Evolutionary conservation across 75 land plant genomes (phyloP).

Genomic region (Selaginella moellendorffii): DNA sequence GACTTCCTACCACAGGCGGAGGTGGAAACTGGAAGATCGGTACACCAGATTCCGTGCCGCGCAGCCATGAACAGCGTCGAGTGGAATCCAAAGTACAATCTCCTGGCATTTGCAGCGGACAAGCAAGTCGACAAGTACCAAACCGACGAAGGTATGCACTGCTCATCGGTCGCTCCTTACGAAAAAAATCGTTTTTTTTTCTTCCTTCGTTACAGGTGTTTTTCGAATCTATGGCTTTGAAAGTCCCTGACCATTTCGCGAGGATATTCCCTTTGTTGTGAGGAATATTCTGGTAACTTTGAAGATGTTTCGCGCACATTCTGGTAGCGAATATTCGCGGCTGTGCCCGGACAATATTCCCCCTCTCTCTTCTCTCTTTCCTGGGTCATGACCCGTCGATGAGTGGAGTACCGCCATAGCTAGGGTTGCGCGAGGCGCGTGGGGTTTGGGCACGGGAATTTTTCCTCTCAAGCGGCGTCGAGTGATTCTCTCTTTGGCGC

Average conservation of each 20-base stretch:
- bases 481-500: too few species aligned
- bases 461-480: too few species aligned
- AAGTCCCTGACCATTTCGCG: constrained; percentile 32
- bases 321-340: too few species aligned
- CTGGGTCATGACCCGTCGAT: too few species aligned
- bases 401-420: too few species aligned
- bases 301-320: too few species aligned
- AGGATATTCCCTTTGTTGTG: too few species aligned
- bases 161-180: neutral
- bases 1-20: constrained; percentile 39
- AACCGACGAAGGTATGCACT: constrained; percentile 67
- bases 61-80: constrained; percentile 99
- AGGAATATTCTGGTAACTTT: too few species aligned
- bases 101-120: constrained; percentile 96
- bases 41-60: constrained; percentile 80
- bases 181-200: neutral
- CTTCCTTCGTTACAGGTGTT: constrained; percentile 44
- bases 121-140: constrained; percentile 80
- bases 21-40: constrained; percentile 73
- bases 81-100: constrained; percentile 90
- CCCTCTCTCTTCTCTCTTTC: too few species aligned
- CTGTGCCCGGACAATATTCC: too few species aligned
- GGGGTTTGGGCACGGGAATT: too few species aligned
- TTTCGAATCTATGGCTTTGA: constrained; percentile 86
- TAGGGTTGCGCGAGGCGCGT: too few species aligned